These are phyloP conservation scores for Epichloe hybrida DNA, from an alignment of 2,329 filamentous ascomycete genomes.

Conservation along the genomic window DNA sequence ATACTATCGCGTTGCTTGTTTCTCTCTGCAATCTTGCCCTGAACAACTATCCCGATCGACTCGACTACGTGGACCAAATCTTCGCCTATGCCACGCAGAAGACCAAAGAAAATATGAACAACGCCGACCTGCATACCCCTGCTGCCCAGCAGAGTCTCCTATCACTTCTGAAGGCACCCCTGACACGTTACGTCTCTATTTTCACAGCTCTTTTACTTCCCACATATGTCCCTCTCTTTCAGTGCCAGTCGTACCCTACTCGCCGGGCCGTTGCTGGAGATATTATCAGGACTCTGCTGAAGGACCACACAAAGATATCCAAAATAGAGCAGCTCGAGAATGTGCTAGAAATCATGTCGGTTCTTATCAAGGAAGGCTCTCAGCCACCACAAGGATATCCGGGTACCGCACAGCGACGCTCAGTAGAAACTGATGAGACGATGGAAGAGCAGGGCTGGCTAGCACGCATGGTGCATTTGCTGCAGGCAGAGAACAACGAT, in stretches of 20 bases:
- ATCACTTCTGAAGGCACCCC: constrained; percentile 76
- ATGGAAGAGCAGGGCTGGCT: constrained; percentile 97
- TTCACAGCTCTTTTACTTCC: constrained; percentile 94
- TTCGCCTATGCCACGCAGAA: constrained; percentile 79
- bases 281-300: constrained; percentile 69
- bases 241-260: constrained; percentile 86
- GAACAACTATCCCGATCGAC: constrained; percentile 83
- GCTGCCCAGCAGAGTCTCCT: constrained; percentile 81
- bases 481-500: constrained; percentile 74
- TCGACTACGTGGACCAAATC: constrained; percentile 94
- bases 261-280: constrained; percentile 82
- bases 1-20: constrained; percentile 87
- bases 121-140: constrained; percentile 83
- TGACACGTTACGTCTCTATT: constrained; percentile 80
- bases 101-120: constrained; percentile 79
- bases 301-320: constrained; percentile 66
- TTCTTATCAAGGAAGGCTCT: constrained; percentile 85
- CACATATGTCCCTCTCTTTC: constrained; percentile 78
- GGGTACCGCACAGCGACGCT: constrained; percentile 62
- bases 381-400: constrained; percentile 76
- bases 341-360: constrained; percentile 75
- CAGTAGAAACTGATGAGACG: constrained; percentile 83
- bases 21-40: constrained; percentile 86
- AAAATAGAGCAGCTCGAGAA: constrained; percentile 73
- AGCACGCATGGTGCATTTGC: constrained; percentile 78